Evolutionary conservation across 441 rosid genomes (phyloP).

Genomic region (Viola pubescens): DNA sequence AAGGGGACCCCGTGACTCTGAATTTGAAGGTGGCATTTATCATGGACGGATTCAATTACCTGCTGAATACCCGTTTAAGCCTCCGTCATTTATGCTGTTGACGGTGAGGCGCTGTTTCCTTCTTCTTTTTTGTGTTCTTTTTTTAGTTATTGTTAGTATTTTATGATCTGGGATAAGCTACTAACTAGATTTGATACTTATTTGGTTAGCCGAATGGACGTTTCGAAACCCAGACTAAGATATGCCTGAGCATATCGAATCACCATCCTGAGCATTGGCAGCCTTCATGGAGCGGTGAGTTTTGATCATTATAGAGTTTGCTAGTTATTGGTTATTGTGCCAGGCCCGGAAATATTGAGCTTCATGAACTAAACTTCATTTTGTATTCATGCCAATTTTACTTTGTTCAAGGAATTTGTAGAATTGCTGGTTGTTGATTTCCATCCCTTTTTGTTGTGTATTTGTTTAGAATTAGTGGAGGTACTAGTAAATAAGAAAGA

Average conservation of each 20-base stretch:
- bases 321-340: too few relatives aligned
- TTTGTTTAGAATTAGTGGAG: too few relatives aligned
- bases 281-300: conserved; percentile 98
- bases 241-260: conserved; percentile 93
- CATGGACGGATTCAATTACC: conserved; percentile 96
- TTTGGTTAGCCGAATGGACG: conserved; percentile 76
- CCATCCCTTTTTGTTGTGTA: too few relatives aligned
- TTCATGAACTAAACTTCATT: too few relatives aligned
- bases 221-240: conserved; percentile 88
- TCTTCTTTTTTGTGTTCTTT: conserved; percentile 4
- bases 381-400: too few relatives aligned
- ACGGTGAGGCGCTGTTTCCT: conserved; percentile 41
- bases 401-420: too few relatives aligned
- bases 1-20: conserved; percentile 70
- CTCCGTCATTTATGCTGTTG: conserved; percentile 90
- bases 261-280: conserved; percentile 99
- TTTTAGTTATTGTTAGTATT: neutral
- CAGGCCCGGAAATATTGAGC: too few relatives aligned
- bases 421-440: too few relatives aligned
- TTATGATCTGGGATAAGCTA: neutral
- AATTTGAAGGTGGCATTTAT: conserved; percentile 93
- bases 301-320: neutral
- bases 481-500: neutral
- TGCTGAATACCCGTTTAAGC: conserved; percentile 89
- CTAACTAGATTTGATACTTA: neutral